phyloP scores from a whole-genome alignment of 306 rosid genomes.

The Citrullus colocynthis region DNA sequence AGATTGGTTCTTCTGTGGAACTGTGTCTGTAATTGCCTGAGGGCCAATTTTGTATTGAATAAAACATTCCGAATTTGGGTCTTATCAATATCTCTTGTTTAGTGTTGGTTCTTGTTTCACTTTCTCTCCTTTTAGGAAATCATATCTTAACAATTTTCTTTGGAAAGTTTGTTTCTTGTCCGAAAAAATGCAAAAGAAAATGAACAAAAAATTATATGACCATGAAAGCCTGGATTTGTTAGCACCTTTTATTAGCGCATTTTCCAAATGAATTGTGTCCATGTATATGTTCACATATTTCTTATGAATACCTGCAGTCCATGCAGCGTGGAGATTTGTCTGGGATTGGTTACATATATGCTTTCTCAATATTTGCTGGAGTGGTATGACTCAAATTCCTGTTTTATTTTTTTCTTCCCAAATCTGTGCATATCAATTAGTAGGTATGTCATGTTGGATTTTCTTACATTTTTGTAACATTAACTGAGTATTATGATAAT shows the following conservation, averaged over 20 bases:
- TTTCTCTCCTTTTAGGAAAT: no score
- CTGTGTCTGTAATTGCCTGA: no score
- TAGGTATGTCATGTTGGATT: background rate
- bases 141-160: no score
- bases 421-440: background rate
- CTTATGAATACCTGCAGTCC: background rate
- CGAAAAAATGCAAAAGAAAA: no score
- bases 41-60: no score
- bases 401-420: background rate
- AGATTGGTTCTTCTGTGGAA: no score
- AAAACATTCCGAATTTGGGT: no score
- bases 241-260: background rate
- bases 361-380: background rate
- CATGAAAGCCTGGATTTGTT: background rate
- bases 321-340: background rate
- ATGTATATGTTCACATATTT: background rate
- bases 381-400: background rate
- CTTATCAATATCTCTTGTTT: no score
- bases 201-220: background rate
- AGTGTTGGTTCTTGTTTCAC: no score
- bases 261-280: background rate
- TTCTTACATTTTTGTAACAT: no score
- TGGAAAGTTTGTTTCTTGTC: no score
- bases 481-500: no score
- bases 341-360: background rate